phyloP scores from a whole-genome alignment of 1,284 basidiomycete species.

The Tilletia horrida region DNA sequence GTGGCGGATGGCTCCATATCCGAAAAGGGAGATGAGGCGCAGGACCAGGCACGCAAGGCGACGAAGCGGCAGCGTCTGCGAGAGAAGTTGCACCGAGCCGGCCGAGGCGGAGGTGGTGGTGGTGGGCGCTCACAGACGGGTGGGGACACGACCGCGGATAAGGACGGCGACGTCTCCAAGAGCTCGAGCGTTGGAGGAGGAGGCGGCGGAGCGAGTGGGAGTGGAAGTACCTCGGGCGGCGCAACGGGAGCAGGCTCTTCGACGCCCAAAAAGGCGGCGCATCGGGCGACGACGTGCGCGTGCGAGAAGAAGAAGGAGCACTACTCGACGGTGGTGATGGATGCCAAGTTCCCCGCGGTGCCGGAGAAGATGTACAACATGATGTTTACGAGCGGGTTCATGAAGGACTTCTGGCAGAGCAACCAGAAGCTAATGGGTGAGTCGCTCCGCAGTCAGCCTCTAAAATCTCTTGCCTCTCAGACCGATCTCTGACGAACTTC shows the following conservation, averaged over 20 bases:
- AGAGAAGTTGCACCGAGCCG: constrained; percentile 28
- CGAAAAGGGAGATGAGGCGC: constrained; percentile 30
- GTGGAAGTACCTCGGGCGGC: not conserved
- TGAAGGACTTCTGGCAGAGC: constrained; percentile 83
- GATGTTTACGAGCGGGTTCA: constrained; percentile 92
- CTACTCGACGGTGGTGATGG: constrained; percentile 70
- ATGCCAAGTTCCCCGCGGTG: constrained; percentile 76
- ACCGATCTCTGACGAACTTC: not conserved
- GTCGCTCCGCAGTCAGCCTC: constrained; percentile 43
- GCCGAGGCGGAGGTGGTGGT: not conserved
- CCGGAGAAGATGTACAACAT: constrained; percentile 94
- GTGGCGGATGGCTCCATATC: constrained; percentile 19
- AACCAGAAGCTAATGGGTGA: constrained; percentile 84
- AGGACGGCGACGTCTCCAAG: constrained; percentile 11
- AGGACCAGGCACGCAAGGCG: constrained; percentile 19
- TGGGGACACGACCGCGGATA: not conserved
- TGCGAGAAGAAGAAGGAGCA: constrained; percentile 74
- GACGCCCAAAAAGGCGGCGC: constrained; percentile 42
- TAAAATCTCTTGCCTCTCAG: too few relatives aligned
- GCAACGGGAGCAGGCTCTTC: not conserved
- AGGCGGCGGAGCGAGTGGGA: not conserved
- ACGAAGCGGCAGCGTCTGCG: constrained; percentile 35
- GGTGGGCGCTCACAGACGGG: not conserved
- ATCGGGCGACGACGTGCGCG: constrained; percentile 66
- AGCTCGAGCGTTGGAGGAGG: not conserved